Evolutionary conservation across 495 filamentous ascomycete species (phyloP).

Genomic region (Penicillium dipodomyicola): DNA sequence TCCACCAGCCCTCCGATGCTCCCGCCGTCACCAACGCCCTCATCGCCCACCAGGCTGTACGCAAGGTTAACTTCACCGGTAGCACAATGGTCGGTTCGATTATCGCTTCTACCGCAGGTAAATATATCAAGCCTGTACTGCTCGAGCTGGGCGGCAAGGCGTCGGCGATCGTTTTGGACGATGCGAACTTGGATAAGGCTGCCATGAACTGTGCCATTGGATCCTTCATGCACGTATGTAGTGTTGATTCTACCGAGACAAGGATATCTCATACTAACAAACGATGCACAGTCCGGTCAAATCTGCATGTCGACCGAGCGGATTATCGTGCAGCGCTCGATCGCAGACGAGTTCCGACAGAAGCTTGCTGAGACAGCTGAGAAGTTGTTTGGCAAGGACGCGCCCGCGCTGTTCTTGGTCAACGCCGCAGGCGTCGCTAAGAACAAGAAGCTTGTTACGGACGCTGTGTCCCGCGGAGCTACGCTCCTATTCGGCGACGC

Average conservation of each 20-base stretch:
- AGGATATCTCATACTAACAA: background rate
- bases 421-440: constrained; percentile 59
- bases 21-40: constrained; percentile 53
- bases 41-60: constrained; percentile 55
- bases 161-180: constrained; percentile 56
- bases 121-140: constrained; percentile 57
- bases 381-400: constrained; percentile 48
- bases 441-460: constrained; percentile 62
- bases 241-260: background rate
- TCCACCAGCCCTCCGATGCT: constrained; percentile 52
- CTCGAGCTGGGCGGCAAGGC: constrained; percentile 64
- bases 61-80: constrained; percentile 64
- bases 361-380: constrained; percentile 47
- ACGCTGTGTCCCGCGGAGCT: constrained; percentile 70
- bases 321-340: constrained; percentile 72
- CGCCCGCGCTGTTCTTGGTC: constrained; percentile 60
- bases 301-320: constrained; percentile 92
- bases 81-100: constrained; percentile 55
- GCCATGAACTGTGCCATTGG: constrained; percentile 51
- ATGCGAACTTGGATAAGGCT: constrained; percentile 57
- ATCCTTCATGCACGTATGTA: constrained; percentile 52
- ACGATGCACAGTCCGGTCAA: constrained; percentile 59
- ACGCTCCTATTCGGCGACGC: constrained; percentile 59
- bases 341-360: constrained; percentile 64
- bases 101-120: constrained; percentile 54